Base-by-base conservation (phyloP, 2,329 filamentous ascomycete genomes). In the Helminthosporium solani region DNA sequence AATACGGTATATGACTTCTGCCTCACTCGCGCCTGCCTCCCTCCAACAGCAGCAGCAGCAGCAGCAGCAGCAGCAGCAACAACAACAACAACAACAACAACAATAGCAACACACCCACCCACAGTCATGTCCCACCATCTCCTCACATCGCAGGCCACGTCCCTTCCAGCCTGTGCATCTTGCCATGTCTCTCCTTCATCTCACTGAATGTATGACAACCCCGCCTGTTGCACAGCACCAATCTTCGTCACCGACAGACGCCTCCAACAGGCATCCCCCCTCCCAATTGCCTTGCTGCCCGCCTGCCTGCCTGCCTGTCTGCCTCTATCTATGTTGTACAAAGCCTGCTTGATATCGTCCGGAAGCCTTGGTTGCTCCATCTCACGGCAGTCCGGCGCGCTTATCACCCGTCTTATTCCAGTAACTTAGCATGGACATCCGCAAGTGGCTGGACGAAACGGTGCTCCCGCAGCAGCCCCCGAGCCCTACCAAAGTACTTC, bases 401-500 rank as follows among this genome's bases (percentile, higher is more conserved):
- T 53, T 50, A 42, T 49, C 47, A 46, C 33, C 54, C 51, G 46
- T 52, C 47, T 42, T 37, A 33, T 35, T 43, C 8, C 14, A 27
- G 28, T 18, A 27, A 38, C 39, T 44, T 19, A 47, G 25, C 44
- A 76, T 76, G 74, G 71, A 77, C 51, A 73, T 77, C 51, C 60
- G 58, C 38, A 66, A 61, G 53, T 77, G 75, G 75, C 65, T 77
- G 37, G 64, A 71, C 41, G 63, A 70, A 44, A 75, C 68, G 7
- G 67, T 62, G 44, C 63, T 68, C 39, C 61, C 67, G 47, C 59
- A 63, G 44, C 56, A 54, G 41, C 49, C 60, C 44, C 57, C 63
- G 40, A 52, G 61, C 21, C 40, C 54, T 40, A 48, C 51, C 33
- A 48, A 36, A 33, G 16, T 42, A 7, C 51, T 54, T 45, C 60